Evolutionary conservation across 2,329 filamentous ascomycete genomes (phyloP).

Genomic region (Cercospora sp.): DNA sequence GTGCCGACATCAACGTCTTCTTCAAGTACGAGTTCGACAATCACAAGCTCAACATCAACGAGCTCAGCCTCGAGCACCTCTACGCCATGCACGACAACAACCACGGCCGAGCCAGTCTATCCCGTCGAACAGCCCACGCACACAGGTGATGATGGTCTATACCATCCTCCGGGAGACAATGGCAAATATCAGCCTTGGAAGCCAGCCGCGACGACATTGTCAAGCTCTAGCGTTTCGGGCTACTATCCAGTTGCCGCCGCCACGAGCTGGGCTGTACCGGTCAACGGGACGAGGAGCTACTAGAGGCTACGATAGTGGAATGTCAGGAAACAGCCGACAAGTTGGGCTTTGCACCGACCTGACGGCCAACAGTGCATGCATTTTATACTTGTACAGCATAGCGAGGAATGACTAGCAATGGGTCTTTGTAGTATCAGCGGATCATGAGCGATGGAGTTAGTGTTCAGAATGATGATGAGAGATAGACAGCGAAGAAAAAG

Average conservation of each 20-base stretch:
- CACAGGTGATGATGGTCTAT: conserved; percentile 7
- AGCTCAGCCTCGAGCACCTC: neutral
- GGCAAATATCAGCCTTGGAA: neutral
- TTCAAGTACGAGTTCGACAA: neutral
- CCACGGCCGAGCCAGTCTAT: conserved; percentile 2
- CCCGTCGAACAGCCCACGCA: neutral
- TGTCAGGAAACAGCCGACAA: neutral
- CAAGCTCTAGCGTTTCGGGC: conserved; percentile 1
- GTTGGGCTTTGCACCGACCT: neutral
- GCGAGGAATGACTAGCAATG: neutral
- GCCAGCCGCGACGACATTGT: neutral
- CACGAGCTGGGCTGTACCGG: conserved; percentile 12
- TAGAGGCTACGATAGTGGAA: conserved; percentile 7
- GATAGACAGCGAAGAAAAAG: neutral
- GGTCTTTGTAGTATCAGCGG: neutral
- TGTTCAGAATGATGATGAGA: neutral
- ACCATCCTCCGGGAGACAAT: conserved; percentile 3
- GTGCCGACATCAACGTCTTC: neutral
- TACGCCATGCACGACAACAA: neutral
- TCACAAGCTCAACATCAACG: neutral
- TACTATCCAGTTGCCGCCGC: conserved; percentile 5
- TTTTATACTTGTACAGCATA: neutral
- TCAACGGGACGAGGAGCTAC: conserved; percentile 13
- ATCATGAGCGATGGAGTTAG: neutral
- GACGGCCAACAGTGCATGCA: neutral